A percentile compares a stretch with the other conserved stretches of the same genome.
Conservation (phyloP, 2,329 filamentous ascomycete species). For the Fusarium robinianum region DNA sequence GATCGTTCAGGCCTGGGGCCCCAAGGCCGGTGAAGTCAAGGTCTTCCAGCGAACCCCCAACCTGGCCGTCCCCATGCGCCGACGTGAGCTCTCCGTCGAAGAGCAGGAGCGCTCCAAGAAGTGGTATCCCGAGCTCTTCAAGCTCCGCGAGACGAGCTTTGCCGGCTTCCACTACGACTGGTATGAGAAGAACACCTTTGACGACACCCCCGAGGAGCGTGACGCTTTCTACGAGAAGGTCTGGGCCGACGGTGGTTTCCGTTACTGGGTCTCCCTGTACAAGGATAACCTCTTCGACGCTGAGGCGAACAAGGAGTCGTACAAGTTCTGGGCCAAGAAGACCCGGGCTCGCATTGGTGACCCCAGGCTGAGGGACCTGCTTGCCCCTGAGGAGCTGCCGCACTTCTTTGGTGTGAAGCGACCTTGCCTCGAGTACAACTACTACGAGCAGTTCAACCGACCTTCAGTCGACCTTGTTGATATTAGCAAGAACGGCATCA, state of each 20-base stretch:
- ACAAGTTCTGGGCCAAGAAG: constrained; percentile 60
- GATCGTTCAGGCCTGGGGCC: constrained; percentile 63
- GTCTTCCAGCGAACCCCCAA: constrained; percentile 73
- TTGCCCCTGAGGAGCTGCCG: constrained; percentile 57
- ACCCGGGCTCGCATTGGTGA: constrained; percentile 55
- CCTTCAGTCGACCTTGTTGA: constrained; percentile 49
- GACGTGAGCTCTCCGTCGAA: constrained; percentile 44
- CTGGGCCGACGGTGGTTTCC: constrained; percentile 59
- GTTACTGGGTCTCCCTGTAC: constrained; percentile 58
- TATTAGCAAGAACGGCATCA: constrained; percentile 47
- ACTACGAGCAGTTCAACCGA: constrained; percentile 55
- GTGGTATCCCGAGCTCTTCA: constrained; percentile 57
- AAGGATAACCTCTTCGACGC: constrained; percentile 53
- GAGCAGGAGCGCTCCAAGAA: constrained; percentile 50
- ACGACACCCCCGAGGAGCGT: constrained; percentile 55
- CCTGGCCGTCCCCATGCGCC: constrained; percentile 64
- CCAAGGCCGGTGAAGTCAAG: constrained; percentile 54
- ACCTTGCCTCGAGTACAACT: constrained; percentile 48
- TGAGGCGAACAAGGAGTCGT: constrained; percentile 56
- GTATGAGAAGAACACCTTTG: constrained; percentile 58
- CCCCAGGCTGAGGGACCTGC: constrained; percentile 51
- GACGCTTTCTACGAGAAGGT: constrained; percentile 53
- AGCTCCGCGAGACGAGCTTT: constrained; percentile 56
- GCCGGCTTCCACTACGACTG: constrained; percentile 64
- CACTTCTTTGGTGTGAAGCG: constrained; percentile 61